Conservation (phyloP, 768 basidiomycete species). For the Amanita thiersii region DNA sequence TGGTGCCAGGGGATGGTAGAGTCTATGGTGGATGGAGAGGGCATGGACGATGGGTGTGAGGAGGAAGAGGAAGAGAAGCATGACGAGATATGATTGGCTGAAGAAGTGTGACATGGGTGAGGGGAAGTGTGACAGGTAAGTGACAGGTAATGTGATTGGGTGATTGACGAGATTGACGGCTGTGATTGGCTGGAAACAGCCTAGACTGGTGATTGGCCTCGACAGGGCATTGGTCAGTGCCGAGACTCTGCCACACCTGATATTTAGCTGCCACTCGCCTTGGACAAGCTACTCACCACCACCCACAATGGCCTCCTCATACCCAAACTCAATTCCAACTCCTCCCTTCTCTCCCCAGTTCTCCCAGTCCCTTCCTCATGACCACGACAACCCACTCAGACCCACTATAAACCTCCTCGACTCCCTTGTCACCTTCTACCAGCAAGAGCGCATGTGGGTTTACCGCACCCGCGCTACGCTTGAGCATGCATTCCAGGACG, state of each 20-base stretch:
- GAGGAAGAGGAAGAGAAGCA: conserved; percentile 12
- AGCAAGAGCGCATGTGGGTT: conserved; percentile 66
- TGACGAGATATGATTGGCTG: conserved; percentile 16
- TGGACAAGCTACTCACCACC: conserved; percentile 7
- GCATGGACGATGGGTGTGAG: conserved; percentile 13
- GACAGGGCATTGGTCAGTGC: conserved; percentile 12
- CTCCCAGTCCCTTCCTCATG: conserved; percentile 15
- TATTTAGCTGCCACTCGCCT: conserved; percentile 7
- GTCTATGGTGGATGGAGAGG: conserved; percentile 29
- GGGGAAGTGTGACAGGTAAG: neutral
- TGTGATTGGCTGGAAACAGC: neutral
- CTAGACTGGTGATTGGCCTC: conserved; percentile 13
- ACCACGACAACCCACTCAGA: conserved; percentile 24
- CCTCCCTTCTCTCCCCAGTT: conserved; percentile 27
- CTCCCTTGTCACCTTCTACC: conserved; percentile 58
- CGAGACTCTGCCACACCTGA: conserved; percentile 9
- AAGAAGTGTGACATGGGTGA: neutral
- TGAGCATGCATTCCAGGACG: conserved; percentile 29
- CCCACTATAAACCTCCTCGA: conserved; percentile 54
- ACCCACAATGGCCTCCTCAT: conserved; percentile 8
- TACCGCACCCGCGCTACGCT: conserved; percentile 56
- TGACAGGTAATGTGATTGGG: neutral
- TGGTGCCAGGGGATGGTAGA: conserved; percentile 38
- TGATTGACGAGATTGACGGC: neutral
- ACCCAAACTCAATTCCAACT: conserved; percentile 20